Base-by-base conservation (phyloP, 306 rosid genomes). In the Betula pendula region DNA sequence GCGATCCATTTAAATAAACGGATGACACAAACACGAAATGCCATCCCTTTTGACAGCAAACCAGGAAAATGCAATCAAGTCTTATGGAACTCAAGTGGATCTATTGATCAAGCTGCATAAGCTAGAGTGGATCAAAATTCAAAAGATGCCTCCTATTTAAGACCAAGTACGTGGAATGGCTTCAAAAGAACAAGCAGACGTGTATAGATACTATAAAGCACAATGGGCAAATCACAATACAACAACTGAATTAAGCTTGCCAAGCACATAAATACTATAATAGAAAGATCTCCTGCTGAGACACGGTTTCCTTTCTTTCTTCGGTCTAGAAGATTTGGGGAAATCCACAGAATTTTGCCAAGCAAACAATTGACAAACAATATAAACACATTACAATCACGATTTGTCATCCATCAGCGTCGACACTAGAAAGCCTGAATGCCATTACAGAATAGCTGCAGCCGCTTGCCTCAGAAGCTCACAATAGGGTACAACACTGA, bases 401-500 rank as follows among this genome's bases (percentile, higher is more conserved):
- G 76, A 79, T 83, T 83, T 79, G 84, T 75, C 69, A 62, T 80
- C 84, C 88, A 74, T 79, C 84, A 85, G 75, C 83, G 69, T 77
- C 73, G 52, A 72, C 68, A 56, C 47, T 74, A 14, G 81, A 80
- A 80, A 80, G 81, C 67, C 58, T 55, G 27, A 68, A 78, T 24
- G 79, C 77, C 79, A 40, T 75, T 68, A 33, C 77, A 3, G 40
- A 81, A 71, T 65, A 48, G 72, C 70, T 66, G 70, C 78, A 40
- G 74, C 72, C 60, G 70, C 78, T 50, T 19, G 35, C 13, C 74
- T 59, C 80, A 33, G 73, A 76, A 81, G 84, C 84, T 92, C 86
- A 96, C 83, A 96, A 81, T 81, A 96, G 82, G 60, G 90, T 82
- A 88, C 99, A 96, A 72, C 99, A 96, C 77, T 84, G 89, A 69